Base-by-base conservation (phyloP, 495 filamentous ascomycete species). In the Annulohypoxylon moriforme region DNA sequence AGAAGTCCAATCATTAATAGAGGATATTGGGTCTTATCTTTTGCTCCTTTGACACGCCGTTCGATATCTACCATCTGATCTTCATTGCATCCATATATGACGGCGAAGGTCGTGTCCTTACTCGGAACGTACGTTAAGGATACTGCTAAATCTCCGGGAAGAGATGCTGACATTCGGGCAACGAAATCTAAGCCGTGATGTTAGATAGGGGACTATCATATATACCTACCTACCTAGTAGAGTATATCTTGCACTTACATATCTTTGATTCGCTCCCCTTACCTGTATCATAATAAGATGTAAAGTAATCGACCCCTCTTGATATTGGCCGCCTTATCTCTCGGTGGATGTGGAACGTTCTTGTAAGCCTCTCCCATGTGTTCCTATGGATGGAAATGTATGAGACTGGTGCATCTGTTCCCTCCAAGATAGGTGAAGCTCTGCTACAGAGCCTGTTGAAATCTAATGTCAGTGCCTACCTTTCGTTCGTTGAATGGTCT, bases 41-140 rank as follows among this genome's bases (percentile, higher is more conserved):
- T 50, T 18, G 58, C 69, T 24, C 5, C 4, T 16, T 29, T 25
- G 2, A 68, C 22, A 16, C 58, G 69, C 22, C 47, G 57, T 20
- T 68, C 64, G 13, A 72, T n/a, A 22, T 63, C 46, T 3, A 47
- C 18, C 16, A 44, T 36, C 34, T 74, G 71, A 5, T 34, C 1
- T 1, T 60, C 44, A 55, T 67, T 55, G 16, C 71, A 74, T 31
- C 71, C 71, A 20, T 66, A 74, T 24, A 71, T 27, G 16, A 74
- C 47, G 18, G 67, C 67, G 38, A 67, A 59, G 3, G 63, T 71
- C 1, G 58, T 58, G 8, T 63, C 58, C 2, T 49, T 69, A n/a
- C 67, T 53, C 6, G 66, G 71, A 18, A 66, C 18, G 44, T 70
- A 74, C 7, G 71, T 71, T 11, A 71, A 16, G 9, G 66, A 69